Evolutionary conservation across 225 moss, liverwort and hornwort species (phyloP).

Genomic region (Bryoerythrophyllum caledonicum): DNA sequence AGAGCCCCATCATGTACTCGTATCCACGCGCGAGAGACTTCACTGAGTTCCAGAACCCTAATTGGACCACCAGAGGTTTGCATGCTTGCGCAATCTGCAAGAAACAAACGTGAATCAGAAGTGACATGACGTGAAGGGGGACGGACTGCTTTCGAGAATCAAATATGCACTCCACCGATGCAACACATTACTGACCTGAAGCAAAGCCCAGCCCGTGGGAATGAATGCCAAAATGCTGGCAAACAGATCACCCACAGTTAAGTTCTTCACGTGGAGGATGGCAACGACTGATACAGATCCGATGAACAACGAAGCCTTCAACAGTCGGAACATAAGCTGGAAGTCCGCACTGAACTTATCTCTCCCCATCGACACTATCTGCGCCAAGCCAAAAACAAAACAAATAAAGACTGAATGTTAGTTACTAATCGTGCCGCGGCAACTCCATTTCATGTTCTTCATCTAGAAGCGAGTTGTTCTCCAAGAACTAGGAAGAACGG

Average conservation of each 20-base stretch:
- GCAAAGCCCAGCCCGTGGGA: constrained; percentile 94
- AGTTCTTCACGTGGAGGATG: constrained; percentile 61
- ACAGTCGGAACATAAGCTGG: constrained; percentile 84
- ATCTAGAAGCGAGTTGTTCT: not conserved
- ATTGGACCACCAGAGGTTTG: constrained; percentile 56
- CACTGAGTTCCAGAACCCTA: constrained; percentile 83
- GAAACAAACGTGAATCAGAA: not conserved
- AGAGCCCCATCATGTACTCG: constrained; percentile 84
- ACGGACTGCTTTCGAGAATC: not conserved
- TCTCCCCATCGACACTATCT: constrained; percentile 93
- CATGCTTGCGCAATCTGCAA: constrained; percentile 75
- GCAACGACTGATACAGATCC: constrained; percentile 75
- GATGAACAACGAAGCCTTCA: constrained; percentile 74
- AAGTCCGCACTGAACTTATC: constrained; percentile 92
- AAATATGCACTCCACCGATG: not conserved
- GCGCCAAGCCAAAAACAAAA: constrained; percentile 6
- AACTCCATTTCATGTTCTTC: not conserved
- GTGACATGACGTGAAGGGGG: not conserved
- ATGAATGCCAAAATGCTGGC: constrained; percentile 84
- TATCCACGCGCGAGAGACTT: constrained; percentile 85
- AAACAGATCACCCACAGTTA: constrained; percentile 82
- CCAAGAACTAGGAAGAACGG: not conserved
- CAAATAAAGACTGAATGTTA: not conserved
- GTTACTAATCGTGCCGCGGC: not conserved
- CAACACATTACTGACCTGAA: constrained; percentile 56